Evolutionary conservation across 2,329 filamentous ascomycete species (phyloP).

Genomic region (Monilinia laxa): DNA sequence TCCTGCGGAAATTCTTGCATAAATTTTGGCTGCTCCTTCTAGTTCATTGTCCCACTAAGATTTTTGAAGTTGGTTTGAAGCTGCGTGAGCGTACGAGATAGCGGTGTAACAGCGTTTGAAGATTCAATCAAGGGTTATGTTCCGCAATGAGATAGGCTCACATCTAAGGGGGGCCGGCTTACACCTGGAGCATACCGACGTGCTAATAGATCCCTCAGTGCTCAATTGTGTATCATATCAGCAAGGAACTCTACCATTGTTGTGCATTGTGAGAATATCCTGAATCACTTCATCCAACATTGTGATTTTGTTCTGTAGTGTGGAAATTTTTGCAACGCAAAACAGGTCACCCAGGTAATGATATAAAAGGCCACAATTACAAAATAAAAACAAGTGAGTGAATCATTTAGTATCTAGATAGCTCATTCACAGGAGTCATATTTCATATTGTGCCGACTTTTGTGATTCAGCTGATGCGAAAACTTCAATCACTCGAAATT

Average conservation of each 20-base stretch:
- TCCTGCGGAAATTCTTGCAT: not conserved
- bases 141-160: not conserved
- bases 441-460: not conserved
- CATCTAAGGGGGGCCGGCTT: not conserved
- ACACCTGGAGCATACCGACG: not conserved
- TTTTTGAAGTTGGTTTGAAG: not conserved
- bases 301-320: not conserved
- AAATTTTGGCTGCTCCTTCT: not conserved
- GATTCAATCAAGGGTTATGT: not conserved
- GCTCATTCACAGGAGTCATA: not conserved
- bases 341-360: not conserved
- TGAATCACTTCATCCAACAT: not conserved
- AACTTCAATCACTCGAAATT: not conserved
- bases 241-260: not conserved
- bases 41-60: not conserved
- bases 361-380: not conserved
- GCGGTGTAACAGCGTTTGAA: too few species aligned
- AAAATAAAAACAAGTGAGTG: not conserved
- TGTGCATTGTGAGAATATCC: not conserved
- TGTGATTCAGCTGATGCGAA: not conserved
- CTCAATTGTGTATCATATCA: not conserved
- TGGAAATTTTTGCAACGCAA: not conserved
- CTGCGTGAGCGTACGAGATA: not conserved
- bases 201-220: not conserved
- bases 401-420: not conserved